These are phyloP conservation scores for Pseudonitzschia delicatissima DNA, from an alignment of 108 stramenopile genomes.

Conservation along the genomic window DNA sequence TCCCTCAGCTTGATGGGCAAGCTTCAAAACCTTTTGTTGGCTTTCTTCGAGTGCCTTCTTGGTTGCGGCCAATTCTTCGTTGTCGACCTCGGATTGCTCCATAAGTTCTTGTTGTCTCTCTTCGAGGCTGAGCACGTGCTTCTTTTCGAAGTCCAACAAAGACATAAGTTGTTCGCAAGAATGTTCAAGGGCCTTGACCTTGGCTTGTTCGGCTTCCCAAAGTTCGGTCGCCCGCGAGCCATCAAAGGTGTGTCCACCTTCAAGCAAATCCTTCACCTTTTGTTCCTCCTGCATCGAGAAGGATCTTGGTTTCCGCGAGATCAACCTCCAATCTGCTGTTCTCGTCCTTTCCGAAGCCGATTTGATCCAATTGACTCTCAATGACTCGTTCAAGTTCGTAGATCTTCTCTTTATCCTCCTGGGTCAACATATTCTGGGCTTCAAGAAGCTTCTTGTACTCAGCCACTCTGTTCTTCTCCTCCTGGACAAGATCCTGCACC, in stretches of 20 bases:
- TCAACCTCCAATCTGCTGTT: conserved; percentile 19
- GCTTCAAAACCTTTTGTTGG: conserved; percentile 8
- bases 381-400: conserved; percentile 20
- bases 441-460: conserved; percentile 18
- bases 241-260: conserved; percentile 6
- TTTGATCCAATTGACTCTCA: conserved; percentile 20
- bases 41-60: conserved; percentile 19
- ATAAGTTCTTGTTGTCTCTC: conserved; percentile 20
- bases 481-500: conserved; percentile 6
- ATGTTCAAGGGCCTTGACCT: conserved; percentile 34
- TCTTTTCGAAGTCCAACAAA: conserved; percentile 35
- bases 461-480: conserved; percentile 16
- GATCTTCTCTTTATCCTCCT: conserved; percentile 15
- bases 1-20: conserved; percentile 15
- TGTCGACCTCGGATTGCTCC: neutral
- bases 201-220: conserved; percentile 32
- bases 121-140: conserved; percentile 16
- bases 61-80: conserved; percentile 8
- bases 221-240: conserved; percentile 3
- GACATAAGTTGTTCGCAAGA: conserved; percentile 32
- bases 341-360: conserved; percentile 16
- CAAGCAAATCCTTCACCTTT: conserved; percentile 23
- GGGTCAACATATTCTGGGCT: conserved; percentile 13
- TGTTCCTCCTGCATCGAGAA: conserved; percentile 21
- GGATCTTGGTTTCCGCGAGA: conserved; percentile 9